These are phyloP conservation scores for Eucalyptus sideroxylon DNA, from an alignment of 345 rosid genomes.

Conservation along the genomic window DNA sequence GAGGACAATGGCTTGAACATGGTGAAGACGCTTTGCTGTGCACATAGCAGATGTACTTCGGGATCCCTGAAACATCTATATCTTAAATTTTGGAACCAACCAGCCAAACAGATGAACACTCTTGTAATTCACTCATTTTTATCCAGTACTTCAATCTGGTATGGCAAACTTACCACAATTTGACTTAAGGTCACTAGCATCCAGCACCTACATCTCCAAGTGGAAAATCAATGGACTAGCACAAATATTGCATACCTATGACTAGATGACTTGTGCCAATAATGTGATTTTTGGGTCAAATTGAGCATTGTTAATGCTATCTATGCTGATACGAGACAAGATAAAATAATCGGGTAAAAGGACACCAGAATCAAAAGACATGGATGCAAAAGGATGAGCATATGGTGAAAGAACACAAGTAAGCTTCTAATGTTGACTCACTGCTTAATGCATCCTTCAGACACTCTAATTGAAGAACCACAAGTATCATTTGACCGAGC, in stretches of 20 bases:
- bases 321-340: not conserved
- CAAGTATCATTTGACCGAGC: not conserved
- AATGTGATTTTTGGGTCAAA: not conserved
- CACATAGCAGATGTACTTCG: not conserved
- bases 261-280: not conserved
- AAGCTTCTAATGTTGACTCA: not conserved
- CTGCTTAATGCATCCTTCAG: not conserved
- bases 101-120: not conserved
- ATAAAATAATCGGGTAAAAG: not conserved
- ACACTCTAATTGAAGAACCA: not conserved
- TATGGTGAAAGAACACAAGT: not conserved
- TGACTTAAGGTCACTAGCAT: not conserved
- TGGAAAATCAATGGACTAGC: not conserved
- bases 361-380: not conserved
- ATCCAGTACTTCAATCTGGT: not conserved
- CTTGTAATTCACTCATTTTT: not conserved
- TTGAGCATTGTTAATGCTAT: not conserved
- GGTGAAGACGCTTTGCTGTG: not conserved
- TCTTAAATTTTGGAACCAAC: not conserved
- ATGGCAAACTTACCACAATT: not conserved
- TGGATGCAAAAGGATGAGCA: not conserved
- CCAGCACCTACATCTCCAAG: not conserved
- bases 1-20: not conserved
- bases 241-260: not conserved
- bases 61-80: not conserved